Base-by-base conservation (phyloP, 345 rosid species). In the Trapa incisa region DNA sequence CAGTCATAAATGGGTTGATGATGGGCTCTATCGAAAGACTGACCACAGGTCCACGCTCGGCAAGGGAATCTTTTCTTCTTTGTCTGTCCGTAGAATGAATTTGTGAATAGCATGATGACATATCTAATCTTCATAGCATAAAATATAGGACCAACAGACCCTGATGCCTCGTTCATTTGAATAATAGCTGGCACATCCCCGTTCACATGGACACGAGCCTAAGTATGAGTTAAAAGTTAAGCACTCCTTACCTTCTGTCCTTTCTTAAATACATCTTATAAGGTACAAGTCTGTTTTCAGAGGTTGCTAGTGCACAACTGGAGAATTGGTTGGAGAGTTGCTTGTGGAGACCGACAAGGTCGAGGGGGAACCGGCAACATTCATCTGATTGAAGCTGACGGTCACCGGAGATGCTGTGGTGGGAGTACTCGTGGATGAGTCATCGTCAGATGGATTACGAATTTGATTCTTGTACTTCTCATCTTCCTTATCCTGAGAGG, bases 401-500 rank as follows among this genome's bases (percentile, higher is more conserved):
- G 68, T 14, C 48, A 60, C 62, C 10, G 56, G 72, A 47, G 71
- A 74, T 62, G 64, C 47, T 13, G 80, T 70, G 47, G 72, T 69
- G 48, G 77, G 75, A 17, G 78, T 76, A 69, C 73, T 71, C 4
- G 75, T 69, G 8, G 58, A 42, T 14, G 76, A 76, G 32, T 76
- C 67, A 33, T 57, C 78, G 8, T 11, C 58, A 11, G 67, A 73
- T 63, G 82, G 80, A 2, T 79, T 80, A 47, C 74, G 73, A 4
- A 74, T 65, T 5, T 81, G 75, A 67, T 69, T 76, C 61, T 80
- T 70, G 29, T 61, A 74, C 4, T 80, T 73, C 73, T 72, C 56
- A 73, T 80, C 37, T 53, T n/a, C 37, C 67, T n/a, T 85, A 39
- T 81, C 88, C 41, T 82, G 87, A 56, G 89, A 75, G 7, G 91